phyloP scores from a whole-genome alignment of 108 stramenopile species.

The Tribonema minus region DNA sequence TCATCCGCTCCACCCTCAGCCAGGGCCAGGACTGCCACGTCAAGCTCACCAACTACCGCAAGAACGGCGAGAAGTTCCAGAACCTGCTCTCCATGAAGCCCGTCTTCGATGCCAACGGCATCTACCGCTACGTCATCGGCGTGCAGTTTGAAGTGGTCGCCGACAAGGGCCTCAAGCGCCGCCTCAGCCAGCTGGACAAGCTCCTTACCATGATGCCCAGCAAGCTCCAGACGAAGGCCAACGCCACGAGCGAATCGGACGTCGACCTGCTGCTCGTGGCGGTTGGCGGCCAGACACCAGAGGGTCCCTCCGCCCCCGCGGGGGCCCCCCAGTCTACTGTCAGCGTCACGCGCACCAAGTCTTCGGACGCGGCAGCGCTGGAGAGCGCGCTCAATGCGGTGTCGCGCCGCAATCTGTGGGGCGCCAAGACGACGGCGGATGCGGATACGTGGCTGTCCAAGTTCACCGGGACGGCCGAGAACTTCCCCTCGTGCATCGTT shows the following conservation, averaged over 20 bases:
- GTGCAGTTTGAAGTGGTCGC: too few species aligned
- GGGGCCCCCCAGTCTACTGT: background rate
- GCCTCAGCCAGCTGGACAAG: too few species aligned
- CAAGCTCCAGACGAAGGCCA: too few species aligned
- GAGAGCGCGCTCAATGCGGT: background rate
- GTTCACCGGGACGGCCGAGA: conserved; percentile 9
- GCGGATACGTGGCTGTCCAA: conserved; percentile 24
- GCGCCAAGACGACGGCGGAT: background rate
- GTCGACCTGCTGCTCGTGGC: background rate
- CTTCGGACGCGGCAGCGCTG: background rate
- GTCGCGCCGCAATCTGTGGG: background rate
- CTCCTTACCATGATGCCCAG: too few species aligned
- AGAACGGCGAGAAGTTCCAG: conserved; percentile 89
- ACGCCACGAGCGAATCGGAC: too few species aligned
- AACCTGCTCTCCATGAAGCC: conserved; percentile 86
- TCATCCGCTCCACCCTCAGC: conserved; percentile 77
- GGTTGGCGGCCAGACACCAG: background rate
- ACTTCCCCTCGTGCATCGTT: conserved; percentile 32
- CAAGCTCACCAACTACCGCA: conserved; percentile 81
- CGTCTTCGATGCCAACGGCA: conserved; percentile 74
- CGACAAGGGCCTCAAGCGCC: too few species aligned
- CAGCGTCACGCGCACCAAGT: background rate
- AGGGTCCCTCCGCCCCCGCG: background rate
- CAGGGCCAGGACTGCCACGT: conserved; percentile 77
- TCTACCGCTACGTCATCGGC: too few species aligned